These are phyloP conservation scores for Xylariaceae sp. DNA, from an alignment of 2,329 filamentous ascomycete species.

Conservation along the genomic window DNA sequence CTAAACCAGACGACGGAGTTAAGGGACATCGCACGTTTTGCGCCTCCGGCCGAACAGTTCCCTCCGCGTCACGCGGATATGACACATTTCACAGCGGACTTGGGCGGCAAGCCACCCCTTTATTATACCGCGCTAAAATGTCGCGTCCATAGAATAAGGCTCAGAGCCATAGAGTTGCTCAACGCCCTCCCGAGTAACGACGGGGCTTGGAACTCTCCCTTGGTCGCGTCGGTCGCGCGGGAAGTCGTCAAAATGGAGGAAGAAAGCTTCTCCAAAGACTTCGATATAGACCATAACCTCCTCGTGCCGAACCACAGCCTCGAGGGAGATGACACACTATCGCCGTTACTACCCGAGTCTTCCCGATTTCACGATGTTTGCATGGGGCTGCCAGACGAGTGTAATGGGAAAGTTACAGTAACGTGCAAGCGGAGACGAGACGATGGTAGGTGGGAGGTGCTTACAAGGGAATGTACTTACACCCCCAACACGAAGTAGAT, in stretches of 20 bases:
- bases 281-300: background rate
- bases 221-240: conserved; percentile 37
- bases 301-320: background rate
- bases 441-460: conserved; percentile 6
- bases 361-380: conserved; percentile 17
- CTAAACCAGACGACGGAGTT: conserved; percentile 29
- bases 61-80: conserved; percentile 26
- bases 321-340: background rate
- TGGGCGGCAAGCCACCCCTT: conserved; percentile 49
- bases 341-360: conserved; percentile 8
- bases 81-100: conserved; percentile 42
- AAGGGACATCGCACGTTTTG: conserved; percentile 3
- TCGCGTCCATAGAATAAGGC: conserved; percentile 44
- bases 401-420: conserved; percentile 9
- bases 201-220: conserved; percentile 45
- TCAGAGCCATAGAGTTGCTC: conserved; percentile 32
- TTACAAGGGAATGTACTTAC: conserved; percentile 14
- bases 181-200: conserved; percentile 33
- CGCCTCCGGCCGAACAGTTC: too few species aligned
- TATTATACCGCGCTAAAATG: conserved; percentile 53
- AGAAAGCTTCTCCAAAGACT: conserved; percentile 24
- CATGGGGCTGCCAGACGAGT: conserved; percentile 18
- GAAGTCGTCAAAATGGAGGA: conserved; percentile 46
- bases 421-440: conserved; percentile 11
- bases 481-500: conserved; percentile 5